A percentile compares a stretch with the other conserved stretches of the same genome.
Evolutionary conservation across 2,329 filamentous ascomycete genomes (phyloP).

Genomic region (Exophiala phaeomuriformis): DNA sequence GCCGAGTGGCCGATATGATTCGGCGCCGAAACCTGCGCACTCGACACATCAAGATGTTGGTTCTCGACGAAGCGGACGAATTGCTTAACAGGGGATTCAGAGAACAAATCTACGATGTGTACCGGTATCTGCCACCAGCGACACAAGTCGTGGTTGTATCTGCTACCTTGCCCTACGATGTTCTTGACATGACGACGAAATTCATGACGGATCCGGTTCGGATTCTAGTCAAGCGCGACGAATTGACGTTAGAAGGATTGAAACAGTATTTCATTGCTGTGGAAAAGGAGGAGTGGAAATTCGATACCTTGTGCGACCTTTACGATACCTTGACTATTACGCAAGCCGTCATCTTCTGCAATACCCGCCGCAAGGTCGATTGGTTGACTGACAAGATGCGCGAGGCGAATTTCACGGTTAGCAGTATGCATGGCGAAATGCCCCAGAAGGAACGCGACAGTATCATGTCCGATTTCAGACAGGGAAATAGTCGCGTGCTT

Average conservation of each 20-base stretch:
- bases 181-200: constrained; percentile 98
- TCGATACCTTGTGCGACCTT: constrained; percentile 95
- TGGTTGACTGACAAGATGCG: constrained; percentile 99
- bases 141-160: constrained; percentile 98
- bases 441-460: constrained; percentile 95
- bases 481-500: constrained; percentile 89
- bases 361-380: constrained; percentile 96
- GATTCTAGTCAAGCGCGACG: constrained; percentile 96
- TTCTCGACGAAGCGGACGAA: constrained; percentile 70
- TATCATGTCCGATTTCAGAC: constrained; percentile 98
- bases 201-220: constrained; percentile 99
- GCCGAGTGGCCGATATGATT: constrained; percentile 83
- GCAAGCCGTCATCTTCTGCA: constrained; percentile 99
- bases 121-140: constrained; percentile 89
- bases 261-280: constrained; percentile 99
- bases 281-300: constrained; percentile 99
- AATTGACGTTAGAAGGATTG: constrained; percentile 90
- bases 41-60: constrained; percentile 69
- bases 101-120: constrained; percentile 98
- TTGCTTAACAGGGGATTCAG: constrained; percentile 88
- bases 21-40: constrained; percentile 65
- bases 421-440: constrained; percentile 99
- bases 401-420: constrained; percentile 96
- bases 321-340: constrained; percentile 99
- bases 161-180: constrained; percentile 93